Conservation (phyloP, 116 monocot species). For the Phalaenopsis hybrid region DNA sequence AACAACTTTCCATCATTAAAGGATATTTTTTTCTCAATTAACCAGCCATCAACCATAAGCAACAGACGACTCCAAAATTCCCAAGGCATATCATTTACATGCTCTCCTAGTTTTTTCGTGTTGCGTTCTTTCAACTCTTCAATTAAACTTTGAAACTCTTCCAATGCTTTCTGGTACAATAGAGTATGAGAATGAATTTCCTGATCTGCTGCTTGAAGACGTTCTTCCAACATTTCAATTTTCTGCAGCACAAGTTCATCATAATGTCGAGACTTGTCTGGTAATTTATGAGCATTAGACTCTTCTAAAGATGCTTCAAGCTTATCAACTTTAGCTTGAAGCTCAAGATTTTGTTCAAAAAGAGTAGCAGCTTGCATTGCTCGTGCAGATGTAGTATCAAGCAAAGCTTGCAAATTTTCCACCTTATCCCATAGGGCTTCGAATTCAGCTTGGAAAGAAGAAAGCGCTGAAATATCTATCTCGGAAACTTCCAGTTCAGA, state of each 20-base stretch:
- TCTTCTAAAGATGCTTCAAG: constrained; percentile 47
- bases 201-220: constrained; percentile 49
- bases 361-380: constrained; percentile 30
- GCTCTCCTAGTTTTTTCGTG: constrained; percentile 22
- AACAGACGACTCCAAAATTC: constrained; percentile 74
- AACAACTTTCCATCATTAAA: constrained; percentile 47
- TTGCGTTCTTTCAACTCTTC: constrained; percentile 52
- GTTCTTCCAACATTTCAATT: constrained; percentile 61
- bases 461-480: constrained; percentile 40
- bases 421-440: constrained; percentile 38
- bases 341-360: constrained; percentile 47
- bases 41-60: constrained; percentile 70
- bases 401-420: constrained; percentile 44
- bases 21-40: constrained; percentile 91
- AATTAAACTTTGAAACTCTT: constrained; percentile 61
- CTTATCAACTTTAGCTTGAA: constrained; percentile 46
- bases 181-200: constrained; percentile 57
- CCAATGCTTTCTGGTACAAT: constrained; percentile 61
- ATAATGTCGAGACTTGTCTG: constrained; percentile 28
- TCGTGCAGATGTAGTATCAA: constrained; percentile 37
- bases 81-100: constrained; percentile 49
- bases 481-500: constrained; percentile 33
- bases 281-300: constrained; percentile 32
- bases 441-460: constrained; percentile 42
- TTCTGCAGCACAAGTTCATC: constrained; percentile 51